A percentile compares a stretch with the other conserved stretches of the same genome.
phyloP scores from a whole-genome alignment of 2,329 filamentous ascomycete species.

The Colletotrichum sp. region DNA sequence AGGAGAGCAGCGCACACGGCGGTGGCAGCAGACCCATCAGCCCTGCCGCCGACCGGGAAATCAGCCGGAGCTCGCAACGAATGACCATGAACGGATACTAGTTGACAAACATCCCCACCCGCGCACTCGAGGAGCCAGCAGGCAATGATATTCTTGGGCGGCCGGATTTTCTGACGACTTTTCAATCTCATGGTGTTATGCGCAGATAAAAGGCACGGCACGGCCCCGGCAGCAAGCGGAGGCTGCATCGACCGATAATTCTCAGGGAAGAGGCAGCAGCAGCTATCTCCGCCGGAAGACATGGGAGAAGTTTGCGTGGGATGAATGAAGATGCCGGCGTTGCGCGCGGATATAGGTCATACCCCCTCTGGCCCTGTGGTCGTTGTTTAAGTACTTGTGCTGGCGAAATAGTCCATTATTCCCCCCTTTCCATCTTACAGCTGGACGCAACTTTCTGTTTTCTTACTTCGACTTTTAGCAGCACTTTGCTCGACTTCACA shows the following conservation, averaged over 20 bases:
- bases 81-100: constrained; percentile 99
- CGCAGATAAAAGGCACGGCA: constrained; percentile 20
- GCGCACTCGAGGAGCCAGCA: constrained; percentile 11
- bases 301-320: not conserved
- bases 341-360: constrained; percentile 15
- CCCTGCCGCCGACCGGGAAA: constrained; percentile 89
- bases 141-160: constrained; percentile 19
- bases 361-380: constrained; percentile 5
- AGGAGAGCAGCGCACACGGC: constrained; percentile 93
- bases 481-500: constrained; percentile 27
- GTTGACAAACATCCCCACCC: constrained; percentile 20
- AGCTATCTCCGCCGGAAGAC: not conserved
- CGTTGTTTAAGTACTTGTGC: constrained; percentile 17
- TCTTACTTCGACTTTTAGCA: constrained; percentile 34
- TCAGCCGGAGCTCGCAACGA: constrained; percentile 96
- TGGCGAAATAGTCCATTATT: constrained; percentile 21
- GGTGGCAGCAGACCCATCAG: constrained; percentile 90
- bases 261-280: not conserved
- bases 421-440: constrained; percentile 37
- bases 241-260: constrained; percentile 9
- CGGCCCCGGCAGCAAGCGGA: constrained; percentile 5
- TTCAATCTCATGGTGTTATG: constrained; percentile 22
- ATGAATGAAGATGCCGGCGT: constrained; percentile 5
- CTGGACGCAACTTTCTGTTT: constrained; percentile 46
- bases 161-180: constrained; percentile 19